Evolutionary conservation across 176 grass and related monocot species (phyloP).

Genomic region (Triticum urartu): DNA sequence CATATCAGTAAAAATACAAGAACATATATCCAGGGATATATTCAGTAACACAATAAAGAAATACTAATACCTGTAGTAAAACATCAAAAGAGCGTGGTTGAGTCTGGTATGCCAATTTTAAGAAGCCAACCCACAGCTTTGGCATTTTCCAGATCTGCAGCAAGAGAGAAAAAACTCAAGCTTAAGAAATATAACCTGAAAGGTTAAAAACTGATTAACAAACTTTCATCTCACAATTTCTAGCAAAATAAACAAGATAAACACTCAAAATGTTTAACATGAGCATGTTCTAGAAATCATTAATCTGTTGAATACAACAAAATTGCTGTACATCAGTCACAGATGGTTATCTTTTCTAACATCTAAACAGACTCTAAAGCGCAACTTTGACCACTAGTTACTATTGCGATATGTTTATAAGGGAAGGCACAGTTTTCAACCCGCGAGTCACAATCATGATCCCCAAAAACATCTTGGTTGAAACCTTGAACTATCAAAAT

Average conservation of each 20-base stretch:
- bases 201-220: neutral
- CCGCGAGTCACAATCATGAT: neutral
- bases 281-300: neutral
- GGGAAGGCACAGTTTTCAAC: neutral
- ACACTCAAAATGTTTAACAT: conserved; percentile 9
- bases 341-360: neutral
- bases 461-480: neutral
- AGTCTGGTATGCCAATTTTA: conserved; percentile 88
- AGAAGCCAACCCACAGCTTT: conserved; percentile 92
- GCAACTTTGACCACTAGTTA: neutral
- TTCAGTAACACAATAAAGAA: neutral
- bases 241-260: conserved; percentile 14
- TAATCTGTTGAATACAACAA: neutral
- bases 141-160: conserved; percentile 97
- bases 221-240: conserved; percentile 7
- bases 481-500: too few species aligned
- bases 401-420: neutral
- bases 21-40: conserved; percentile 1
- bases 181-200: conserved; percentile 5
- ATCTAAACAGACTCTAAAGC: neutral
- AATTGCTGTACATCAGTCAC: neutral
- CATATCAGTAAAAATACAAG: conserved; percentile 32
- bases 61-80: conserved; percentile 67
- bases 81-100: conserved; percentile 91
- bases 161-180: conserved; percentile 12